Evolutionary conservation across 106 monocot species (phyloP).

Genomic region (Dendrobium nobile): DNA sequence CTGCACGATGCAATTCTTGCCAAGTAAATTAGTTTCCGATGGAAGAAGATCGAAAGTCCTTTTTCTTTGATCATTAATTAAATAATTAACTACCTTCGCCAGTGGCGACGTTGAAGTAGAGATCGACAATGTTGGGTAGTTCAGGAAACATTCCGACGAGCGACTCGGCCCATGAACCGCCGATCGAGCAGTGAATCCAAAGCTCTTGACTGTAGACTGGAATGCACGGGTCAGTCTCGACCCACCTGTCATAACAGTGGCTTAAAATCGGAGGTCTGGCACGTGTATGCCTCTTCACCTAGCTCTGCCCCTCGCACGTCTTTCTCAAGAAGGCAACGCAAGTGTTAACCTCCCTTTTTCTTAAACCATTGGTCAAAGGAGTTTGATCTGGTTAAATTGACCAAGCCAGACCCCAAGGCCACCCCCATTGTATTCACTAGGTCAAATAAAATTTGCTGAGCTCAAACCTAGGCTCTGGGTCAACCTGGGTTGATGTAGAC

Average conservation of each 20-base stretch:
- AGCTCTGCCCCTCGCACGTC: background rate
- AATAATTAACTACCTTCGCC: slow-evolving; percentile 26
- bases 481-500: too few relatives aligned
- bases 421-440: too few relatives aligned
- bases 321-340: slow-evolving; percentile 36
- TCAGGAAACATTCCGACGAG: slow-evolving; percentile 20
- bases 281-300: slow-evolving; percentile 2
- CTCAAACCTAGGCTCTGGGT: too few relatives aligned
- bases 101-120: slow-evolving; percentile 48
- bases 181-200: slow-evolving; percentile 28
- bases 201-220: slow-evolving; percentile 27
- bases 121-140: slow-evolving; percentile 38
- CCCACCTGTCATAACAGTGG: background rate
- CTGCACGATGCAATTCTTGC: too few relatives aligned
- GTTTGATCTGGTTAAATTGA: too few relatives aligned
- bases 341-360: too few relatives aligned
- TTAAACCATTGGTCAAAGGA: too few relatives aligned
- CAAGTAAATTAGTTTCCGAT: too few relatives aligned
- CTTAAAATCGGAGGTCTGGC: slow-evolving; percentile 21
- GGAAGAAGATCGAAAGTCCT: too few relatives aligned
- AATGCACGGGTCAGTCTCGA: slow-evolving; percentile 38
- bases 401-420: too few relatives aligned
- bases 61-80: too few relatives aligned
- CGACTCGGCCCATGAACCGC: slow-evolving; percentile 25
- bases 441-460: too few relatives aligned